Conservation (phyloP, 2,329 filamentous ascomycete species). For the Drechslerella coelobrocha region DNA sequence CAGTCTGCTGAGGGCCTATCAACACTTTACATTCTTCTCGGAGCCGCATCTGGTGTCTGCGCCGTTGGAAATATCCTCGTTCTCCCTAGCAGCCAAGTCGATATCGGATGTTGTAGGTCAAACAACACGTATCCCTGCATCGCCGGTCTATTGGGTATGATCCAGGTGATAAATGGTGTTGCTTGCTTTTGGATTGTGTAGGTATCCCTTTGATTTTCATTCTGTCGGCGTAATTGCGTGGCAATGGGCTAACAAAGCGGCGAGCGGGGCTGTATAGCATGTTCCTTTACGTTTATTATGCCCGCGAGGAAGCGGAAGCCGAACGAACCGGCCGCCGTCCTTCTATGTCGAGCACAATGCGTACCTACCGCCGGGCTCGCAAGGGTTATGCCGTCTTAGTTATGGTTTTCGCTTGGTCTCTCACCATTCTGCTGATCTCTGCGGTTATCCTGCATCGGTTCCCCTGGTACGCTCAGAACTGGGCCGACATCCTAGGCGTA, state of each 20-base stretch:
- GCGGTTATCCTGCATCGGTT: slow-evolving; percentile 49
- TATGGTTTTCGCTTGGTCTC: slow-evolving; percentile 49
- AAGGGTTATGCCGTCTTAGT: slow-evolving; percentile 54
- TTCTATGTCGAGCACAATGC: slow-evolving; percentile 54
- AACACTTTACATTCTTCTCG: slow-evolving; percentile 37
- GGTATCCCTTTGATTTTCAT: not conserved
- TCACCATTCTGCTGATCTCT: slow-evolving; percentile 47
- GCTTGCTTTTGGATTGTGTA: slow-evolving; percentile 52
- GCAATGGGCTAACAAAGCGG: not conserved
- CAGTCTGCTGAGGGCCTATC: slow-evolving; percentile 42
- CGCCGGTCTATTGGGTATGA: slow-evolving; percentile 51
- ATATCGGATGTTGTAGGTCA: slow-evolving; percentile 51
- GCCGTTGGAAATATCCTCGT: slow-evolving; percentile 50
- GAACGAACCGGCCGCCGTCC: slow-evolving; percentile 53
- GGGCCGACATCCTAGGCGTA: slow-evolving; percentile 51
- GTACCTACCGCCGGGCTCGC: slow-evolving; percentile 54
- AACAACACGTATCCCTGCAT: slow-evolving; percentile 52
- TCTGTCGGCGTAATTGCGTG: not conserved
- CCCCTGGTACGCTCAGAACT: slow-evolving; percentile 49
- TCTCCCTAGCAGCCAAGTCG: slow-evolving; percentile 52
- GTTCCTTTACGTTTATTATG: slow-evolving; percentile 54
- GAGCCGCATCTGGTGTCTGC: slow-evolving; percentile 36
- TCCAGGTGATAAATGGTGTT: slow-evolving; percentile 53
- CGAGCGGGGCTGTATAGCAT: slow-evolving; percentile 14
- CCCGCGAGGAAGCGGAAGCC: slow-evolving; percentile 55